Percentiles rank a stretch among this genome's conserved stretches.
Conservation (phyloP, 352 stramenopile genomes). For the Detonula confervacea region DNA sequence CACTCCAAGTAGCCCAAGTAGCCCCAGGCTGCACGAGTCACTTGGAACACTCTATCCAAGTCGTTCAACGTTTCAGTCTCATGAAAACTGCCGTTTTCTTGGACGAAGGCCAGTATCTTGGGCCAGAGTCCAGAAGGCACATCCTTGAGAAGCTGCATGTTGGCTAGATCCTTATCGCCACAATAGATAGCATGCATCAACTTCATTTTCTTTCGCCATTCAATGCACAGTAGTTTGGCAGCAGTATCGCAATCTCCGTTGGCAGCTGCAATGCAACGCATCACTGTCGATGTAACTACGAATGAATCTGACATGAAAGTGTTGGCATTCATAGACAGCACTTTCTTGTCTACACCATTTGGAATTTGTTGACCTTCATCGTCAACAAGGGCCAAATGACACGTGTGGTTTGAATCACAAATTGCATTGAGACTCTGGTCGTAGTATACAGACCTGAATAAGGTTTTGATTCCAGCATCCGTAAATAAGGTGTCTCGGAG, state of each 20-base stretch:
- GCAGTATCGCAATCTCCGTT: background rate
- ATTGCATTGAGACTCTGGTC: conserved; percentile 2
- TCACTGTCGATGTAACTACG: background rate
- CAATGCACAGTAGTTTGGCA: background rate
- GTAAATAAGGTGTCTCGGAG: conserved; percentile 2
- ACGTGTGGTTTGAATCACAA: conserved; percentile 23
- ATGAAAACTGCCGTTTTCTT: background rate
- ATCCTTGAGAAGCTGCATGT: conserved; percentile 3
- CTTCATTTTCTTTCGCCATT: conserved; percentile 3
- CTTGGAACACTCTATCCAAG: conserved; percentile 3
- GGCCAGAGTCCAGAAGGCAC: conserved; percentile 7
- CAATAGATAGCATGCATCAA: background rate
- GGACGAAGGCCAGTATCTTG: conserved; percentile 10
- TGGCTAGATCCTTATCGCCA: background rate
- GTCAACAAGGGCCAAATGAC: background rate
- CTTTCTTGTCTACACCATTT: background rate
- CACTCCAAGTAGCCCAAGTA: no score
- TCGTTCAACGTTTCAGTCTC: background rate
- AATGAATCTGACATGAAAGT: background rate
- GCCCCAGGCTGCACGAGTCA: background rate
- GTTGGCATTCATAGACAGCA: conserved; percentile 7
- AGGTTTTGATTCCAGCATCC: conserved; percentile 9
- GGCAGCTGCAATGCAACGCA: background rate
- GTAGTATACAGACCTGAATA: background rate
- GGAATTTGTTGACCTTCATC: background rate